Percentiles rank a stretch among this genome's conserved stretches.
Evolutionary conservation across 2,329 filamentous ascomycete species (phyloP).

Genomic region (Nemania abortiva): DNA sequence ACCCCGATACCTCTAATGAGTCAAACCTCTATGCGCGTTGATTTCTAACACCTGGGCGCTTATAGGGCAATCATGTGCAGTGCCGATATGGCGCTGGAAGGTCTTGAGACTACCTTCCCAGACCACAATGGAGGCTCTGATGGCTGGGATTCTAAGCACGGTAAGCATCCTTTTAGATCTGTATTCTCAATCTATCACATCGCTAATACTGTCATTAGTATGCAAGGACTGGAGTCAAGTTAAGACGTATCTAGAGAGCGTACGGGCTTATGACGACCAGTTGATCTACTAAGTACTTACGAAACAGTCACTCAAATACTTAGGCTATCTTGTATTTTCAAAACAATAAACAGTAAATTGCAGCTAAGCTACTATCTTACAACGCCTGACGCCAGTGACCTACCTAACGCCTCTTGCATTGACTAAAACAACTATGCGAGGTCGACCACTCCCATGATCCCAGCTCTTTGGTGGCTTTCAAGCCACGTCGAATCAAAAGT

Average conservation of each 20-base stretch:
- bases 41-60: background rate
- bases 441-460: too few species aligned
- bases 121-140: conserved; percentile 61
- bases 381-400: background rate
- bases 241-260: conserved; percentile 57
- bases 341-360: background rate
- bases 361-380: background rate
- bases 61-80: conserved; percentile 57
- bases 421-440: background rate
- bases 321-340: background rate
- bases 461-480: too few species aligned
- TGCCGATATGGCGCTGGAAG: conserved; percentile 52
- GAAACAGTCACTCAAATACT: background rate
- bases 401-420: background rate
- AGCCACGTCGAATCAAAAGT: too few species aligned
- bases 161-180: conserved; percentile 45
- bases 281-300: conserved; percentile 53
- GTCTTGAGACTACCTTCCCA: conserved; percentile 58
- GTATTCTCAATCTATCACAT: background rate
- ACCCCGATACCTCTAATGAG: background rate
- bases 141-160: conserved; percentile 61
- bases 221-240: conserved; percentile 60
- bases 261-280: conserved; percentile 59
- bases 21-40: background rate
- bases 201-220: conserved; percentile 47